Percentiles rank a stretch among this genome's conserved stretches.
Evolutionary conservation across 2,329 filamentous ascomycete species (phyloP).

Genomic region (Emydomyces testavorans): DNA sequence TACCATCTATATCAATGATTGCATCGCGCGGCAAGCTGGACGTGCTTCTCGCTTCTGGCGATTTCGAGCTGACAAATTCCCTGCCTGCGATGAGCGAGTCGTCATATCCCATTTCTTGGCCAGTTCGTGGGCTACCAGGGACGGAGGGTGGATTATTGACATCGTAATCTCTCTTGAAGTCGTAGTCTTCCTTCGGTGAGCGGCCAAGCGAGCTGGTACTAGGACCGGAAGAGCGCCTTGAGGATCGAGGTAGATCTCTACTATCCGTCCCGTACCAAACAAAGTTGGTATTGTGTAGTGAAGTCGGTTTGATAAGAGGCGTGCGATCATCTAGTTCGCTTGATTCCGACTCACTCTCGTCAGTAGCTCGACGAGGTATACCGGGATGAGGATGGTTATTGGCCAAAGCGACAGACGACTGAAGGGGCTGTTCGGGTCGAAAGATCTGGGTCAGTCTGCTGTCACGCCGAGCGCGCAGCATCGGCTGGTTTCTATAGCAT

Average conservation of each 20-base stretch:
- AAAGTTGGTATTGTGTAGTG: constrained; percentile 14
- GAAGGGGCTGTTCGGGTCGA: constrained; percentile 22
- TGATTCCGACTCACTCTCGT: constrained; percentile 13
- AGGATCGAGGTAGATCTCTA: background rate
- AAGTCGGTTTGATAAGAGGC: constrained; percentile 15
- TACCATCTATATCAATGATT: constrained; percentile 37
- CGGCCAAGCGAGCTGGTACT: constrained; percentile 2
- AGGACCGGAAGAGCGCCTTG: constrained; percentile 8
- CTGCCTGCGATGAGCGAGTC: constrained; percentile 41
- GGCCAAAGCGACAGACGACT: constrained; percentile 2
- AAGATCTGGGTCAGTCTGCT: constrained; percentile 34
- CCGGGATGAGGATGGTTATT: constrained; percentile 1
- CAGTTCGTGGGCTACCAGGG: constrained; percentile 46
- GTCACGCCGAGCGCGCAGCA: constrained; percentile 53
- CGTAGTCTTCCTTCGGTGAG: constrained; percentile 4
- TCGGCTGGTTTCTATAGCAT: constrained; percentile 43
- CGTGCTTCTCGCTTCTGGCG: constrained; percentile 25
- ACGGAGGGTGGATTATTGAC: constrained; percentile 56
- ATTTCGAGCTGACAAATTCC: constrained; percentile 29
- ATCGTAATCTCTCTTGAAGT: constrained; percentile 40
- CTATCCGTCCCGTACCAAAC: constrained; percentile 14
- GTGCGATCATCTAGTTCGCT: constrained; percentile 17
- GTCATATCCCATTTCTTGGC: constrained; percentile 43
- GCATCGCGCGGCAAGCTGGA: constrained; percentile 26
- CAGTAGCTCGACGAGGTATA: background rate